Base-by-base conservation (phyloP, 495 filamentous ascomycete species). In the Glonium stellatum region DNA sequence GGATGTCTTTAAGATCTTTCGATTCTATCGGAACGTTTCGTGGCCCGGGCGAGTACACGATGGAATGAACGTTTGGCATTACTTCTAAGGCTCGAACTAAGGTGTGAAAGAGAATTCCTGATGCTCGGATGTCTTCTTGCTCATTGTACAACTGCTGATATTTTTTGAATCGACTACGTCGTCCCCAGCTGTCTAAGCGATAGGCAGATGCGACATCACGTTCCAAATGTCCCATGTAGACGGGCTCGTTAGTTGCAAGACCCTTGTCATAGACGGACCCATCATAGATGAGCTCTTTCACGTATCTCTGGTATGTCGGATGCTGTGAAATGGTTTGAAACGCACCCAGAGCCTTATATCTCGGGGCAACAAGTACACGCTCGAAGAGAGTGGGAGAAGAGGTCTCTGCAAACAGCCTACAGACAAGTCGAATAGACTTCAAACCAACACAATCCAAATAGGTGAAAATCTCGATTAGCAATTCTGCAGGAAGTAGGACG, bases 211-310 rank as follows among this genome's bases (percentile, higher is more conserved):
- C 21, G 13, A 9, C 3, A 31, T 15, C 12, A 15, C 5, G 5
- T 23, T 15, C 36, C 36, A 37, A 55, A 37, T 55, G 31, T 18
- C 18, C 18, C 31, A 39, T 55, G 25, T 54, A 59, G 2, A 19
- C 18, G 3, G 37, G 19, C 44, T 46, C 53, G 22, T 39, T 54
- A 31, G 19, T 34, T 0, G 62, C 58, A 12, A 59, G 51, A 2
- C 4, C 23, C 44, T 1, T n/a, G 15, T 57, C 37, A 54, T 63
- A 67, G 4, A 57, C 47, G 0, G 60, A 59, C 0, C 60, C 64
- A 54, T 67, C 64, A 39, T 56, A 67, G 19, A 67, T 36, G 3
- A 67, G 60, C 36, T 62, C 59, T 23, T 66, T 63, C 37, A 63
- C 64, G 49, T 60, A 67, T 39, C 11, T 61, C 13, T 15, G 44